phyloP scores from a whole-genome alignment of 176 grass and related monocot species.

The Rhipidocladum racemiflorum region DNA sequence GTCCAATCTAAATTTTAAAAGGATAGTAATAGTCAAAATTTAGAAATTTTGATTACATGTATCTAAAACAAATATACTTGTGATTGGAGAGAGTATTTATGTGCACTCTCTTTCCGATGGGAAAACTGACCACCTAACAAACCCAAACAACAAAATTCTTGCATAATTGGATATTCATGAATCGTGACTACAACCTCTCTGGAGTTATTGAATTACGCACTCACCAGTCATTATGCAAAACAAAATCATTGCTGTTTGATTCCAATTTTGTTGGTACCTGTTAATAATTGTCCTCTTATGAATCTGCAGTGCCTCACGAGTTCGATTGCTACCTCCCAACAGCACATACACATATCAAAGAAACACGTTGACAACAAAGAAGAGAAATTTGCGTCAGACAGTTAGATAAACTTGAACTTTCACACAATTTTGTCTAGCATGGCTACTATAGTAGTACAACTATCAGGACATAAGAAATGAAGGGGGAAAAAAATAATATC shows the following conservation, averaged over 20 bases:
- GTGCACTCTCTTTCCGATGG: no score
- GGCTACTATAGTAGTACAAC: no score
- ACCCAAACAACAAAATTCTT: neutral
- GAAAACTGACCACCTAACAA: no score
- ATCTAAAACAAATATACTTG: no score
- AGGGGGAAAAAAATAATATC: no score
- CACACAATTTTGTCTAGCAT: neutral
- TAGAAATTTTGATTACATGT: no score
- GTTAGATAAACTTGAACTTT: neutral
- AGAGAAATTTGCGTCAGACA: neutral
- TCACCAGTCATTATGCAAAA: neutral
- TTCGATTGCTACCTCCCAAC: constrained; percentile 6
- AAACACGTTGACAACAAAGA: neutral
- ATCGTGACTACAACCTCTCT: neutral
- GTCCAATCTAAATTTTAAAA: no score
- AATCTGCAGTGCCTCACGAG: constrained; percentile 10
- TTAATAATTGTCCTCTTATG: neutral
- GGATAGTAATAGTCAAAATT: no score
- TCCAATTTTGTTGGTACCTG: neutral
- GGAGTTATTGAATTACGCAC: neutral
- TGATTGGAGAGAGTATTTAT: no score
- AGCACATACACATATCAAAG: neutral
- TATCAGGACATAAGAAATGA: no score
- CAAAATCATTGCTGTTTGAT: neutral
- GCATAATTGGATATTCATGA: neutral